Conservation (phyloP, 345 rosid species). For the Bruguiera sexangula region DNA sequence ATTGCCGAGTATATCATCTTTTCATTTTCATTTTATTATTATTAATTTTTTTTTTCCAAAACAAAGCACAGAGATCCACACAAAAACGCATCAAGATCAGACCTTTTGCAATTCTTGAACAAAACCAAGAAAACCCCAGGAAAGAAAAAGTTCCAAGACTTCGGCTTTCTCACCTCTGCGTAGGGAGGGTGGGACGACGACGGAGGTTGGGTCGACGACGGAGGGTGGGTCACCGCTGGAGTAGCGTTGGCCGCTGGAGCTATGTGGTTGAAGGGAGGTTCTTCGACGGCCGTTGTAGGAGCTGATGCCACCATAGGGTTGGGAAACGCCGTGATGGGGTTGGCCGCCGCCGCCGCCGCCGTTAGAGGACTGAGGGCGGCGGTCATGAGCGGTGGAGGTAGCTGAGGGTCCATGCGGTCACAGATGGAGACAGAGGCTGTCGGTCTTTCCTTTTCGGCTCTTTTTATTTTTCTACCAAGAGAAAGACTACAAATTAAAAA, state of each 20-base stretch:
- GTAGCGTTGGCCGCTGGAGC: conserved; percentile 15
- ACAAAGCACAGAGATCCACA: background rate
- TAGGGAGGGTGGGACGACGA: conserved; percentile 19
- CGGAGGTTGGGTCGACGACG: background rate
- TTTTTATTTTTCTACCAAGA: background rate
- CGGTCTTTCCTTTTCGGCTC: background rate
- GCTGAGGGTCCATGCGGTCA: conserved; percentile 23
- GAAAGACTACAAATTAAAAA: background rate
- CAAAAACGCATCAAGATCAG: background rate
- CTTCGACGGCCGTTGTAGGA: background rate
- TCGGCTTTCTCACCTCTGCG: conserved; percentile 18
- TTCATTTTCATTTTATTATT: too few species aligned
- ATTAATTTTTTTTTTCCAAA: background rate
- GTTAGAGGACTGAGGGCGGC: background rate
- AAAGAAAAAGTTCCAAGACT: background rate
- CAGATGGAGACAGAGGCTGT: background rate
- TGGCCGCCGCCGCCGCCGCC: background rate
- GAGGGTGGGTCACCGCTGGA: background rate
- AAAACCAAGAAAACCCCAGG: background rate
- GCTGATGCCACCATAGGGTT: background rate
- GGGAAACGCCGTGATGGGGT: background rate
- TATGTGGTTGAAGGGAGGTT: conserved; percentile 11
- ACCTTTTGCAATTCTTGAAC: too few species aligned
- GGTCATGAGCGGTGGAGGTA: background rate
- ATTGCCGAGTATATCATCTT: conserved; percentile 78